Conservation (phyloP, 1,284 basidiomycete species). For the Papiliotrema terrestris region DNA sequence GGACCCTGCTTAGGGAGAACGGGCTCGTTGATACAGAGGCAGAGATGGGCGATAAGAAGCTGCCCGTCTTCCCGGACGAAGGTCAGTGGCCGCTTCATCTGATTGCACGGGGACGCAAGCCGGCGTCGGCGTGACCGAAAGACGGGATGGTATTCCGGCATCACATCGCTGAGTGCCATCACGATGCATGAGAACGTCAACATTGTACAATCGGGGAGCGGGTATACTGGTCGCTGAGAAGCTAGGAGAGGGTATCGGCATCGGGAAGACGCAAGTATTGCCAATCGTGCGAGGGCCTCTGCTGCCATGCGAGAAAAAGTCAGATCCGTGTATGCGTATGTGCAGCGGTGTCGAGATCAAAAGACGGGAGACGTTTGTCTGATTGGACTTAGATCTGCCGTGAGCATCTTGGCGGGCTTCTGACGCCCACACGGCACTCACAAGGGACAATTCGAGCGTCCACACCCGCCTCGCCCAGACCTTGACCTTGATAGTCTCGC, state of each 20-base stretch:
- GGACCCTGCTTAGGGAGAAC: conserved; percentile 14
- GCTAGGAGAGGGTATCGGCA: background rate
- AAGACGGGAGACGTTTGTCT: no score
- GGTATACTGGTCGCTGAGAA: background rate
- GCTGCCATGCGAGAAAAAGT: no score
- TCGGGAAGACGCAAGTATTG: no score
- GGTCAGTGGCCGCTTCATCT: conserved; percentile 15
- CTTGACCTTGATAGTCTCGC: conserved; percentile 61
- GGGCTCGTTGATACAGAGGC: conserved; percentile 26
- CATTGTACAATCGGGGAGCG: no score
- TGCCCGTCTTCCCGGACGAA: conserved; percentile 23
- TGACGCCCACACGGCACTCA: conserved; percentile 51
- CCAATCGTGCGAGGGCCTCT: no score
- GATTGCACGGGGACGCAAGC: conserved; percentile 19
- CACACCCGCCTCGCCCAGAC: conserved; percentile 98
- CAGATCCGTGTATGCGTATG: no score
- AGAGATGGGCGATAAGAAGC: conserved; percentile 15
- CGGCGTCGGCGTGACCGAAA: background rate
- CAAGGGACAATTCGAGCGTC: conserved; percentile 94
- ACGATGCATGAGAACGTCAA: no score
- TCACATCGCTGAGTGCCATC: no score
- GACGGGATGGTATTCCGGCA: no score
- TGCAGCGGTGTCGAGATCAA: no score
- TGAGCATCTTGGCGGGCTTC: background rate
- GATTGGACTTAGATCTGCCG: background rate